Conservation (phyloP, 1,139 yeast genomes). For the Kurtzmaniella quercitrusa region DNA sequence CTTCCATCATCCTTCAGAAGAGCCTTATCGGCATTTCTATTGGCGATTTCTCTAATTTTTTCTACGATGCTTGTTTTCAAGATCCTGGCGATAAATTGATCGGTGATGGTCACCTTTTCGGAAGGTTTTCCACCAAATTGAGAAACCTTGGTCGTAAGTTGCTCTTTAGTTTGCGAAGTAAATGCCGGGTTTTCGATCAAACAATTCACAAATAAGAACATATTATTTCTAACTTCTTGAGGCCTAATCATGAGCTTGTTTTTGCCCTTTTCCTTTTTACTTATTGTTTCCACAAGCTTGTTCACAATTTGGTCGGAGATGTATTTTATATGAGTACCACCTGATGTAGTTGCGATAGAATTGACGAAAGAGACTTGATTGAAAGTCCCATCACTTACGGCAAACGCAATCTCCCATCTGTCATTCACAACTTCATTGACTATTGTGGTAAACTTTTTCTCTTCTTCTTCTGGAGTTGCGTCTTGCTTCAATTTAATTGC, state of each 20-base stretch:
- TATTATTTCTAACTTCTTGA: constrained; percentile 82
- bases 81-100: constrained; percentile 68
- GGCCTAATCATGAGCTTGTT: constrained; percentile 75
- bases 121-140: constrained; percentile 78
- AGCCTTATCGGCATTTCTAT: constrained; percentile 83
- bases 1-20: constrained; percentile 90
- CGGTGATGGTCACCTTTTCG: constrained; percentile 64
- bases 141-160: constrained; percentile 79
- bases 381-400: constrained; percentile 85
- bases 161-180: constrained; percentile 97
- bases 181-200: constrained; percentile 95
- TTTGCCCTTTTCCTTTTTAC: constrained; percentile 72
- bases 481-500: constrained; percentile 47
- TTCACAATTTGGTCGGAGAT: constrained; percentile 80
- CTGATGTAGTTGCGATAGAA: constrained; percentile 95
- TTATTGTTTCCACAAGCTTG: constrained; percentile 59
- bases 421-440: constrained; percentile 69
- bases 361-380: constrained; percentile 96
- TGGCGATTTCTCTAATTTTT: constrained; percentile 77
- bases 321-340: constrained; percentile 93
- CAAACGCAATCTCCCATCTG: constrained; percentile 96
- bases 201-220: constrained; percentile 89
- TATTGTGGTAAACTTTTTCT: constrained; percentile 46
- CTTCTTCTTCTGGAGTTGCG: constrained; percentile 17
- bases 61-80: constrained; percentile 77